Evolutionary conservation across 768 basidiomycete species (phyloP).

Genomic region (Grammothele lineata): DNA sequence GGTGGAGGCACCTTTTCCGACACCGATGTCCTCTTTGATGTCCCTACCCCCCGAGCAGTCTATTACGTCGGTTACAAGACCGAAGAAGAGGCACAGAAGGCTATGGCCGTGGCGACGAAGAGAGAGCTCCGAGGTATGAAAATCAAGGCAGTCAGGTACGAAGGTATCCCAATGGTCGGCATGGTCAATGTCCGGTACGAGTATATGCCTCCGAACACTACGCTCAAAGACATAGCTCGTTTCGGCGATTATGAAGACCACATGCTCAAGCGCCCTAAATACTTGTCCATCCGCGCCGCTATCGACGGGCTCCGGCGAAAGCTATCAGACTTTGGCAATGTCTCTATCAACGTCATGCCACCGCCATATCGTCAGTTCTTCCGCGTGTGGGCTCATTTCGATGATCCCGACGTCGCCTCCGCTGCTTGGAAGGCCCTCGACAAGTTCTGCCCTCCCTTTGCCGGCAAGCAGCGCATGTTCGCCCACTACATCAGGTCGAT

Average conservation of each 20-base stretch:
- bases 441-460: slow-evolving; percentile 38
- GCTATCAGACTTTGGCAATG: slow-evolving; percentile 36
- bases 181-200: slow-evolving; percentile 56
- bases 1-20: slow-evolving; percentile 42
- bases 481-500: slow-evolving; percentile 55
- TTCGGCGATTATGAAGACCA: slow-evolving; percentile 42
- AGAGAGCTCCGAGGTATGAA: slow-evolving; percentile 34
- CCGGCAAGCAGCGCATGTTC: slow-evolving; percentile 42
- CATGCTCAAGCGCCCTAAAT: slow-evolving; percentile 50
- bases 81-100: slow-evolving; percentile 43
- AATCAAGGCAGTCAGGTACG: slow-evolving; percentile 47
- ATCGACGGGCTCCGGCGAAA: slow-evolving; percentile 33
- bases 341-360: slow-evolving; percentile 41
- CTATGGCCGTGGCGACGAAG: slow-evolving; percentile 40
- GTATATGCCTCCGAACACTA: slow-evolving; percentile 45
- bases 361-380: slow-evolving; percentile 47
- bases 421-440: slow-evolving; percentile 46
- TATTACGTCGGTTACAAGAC: slow-evolving; percentile 64
- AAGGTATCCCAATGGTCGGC: slow-evolving; percentile 55
- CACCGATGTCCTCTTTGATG: slow-evolving; percentile 51
- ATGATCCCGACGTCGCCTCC: slow-evolving; percentile 47
- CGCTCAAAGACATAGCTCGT: slow-evolving; percentile 36
- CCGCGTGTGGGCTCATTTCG: slow-evolving; percentile 54
- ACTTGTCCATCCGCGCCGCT: slow-evolving; percentile 30
- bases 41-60: slow-evolving; percentile 51